These are phyloP conservation scores for Logfia minima DNA, from an alignment of 129 eudicot genomes.

Conservation along the genomic window DNA sequence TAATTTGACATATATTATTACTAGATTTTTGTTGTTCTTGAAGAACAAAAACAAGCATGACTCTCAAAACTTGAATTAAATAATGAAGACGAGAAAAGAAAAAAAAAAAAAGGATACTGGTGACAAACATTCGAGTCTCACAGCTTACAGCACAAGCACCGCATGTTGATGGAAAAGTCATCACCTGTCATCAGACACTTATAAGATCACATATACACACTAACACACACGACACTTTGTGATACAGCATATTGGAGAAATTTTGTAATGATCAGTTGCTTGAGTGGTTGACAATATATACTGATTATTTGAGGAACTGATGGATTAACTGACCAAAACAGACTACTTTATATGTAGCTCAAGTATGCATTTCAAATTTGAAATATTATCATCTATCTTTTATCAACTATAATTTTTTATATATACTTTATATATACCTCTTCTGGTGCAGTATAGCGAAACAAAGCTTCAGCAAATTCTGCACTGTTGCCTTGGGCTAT, in stretches of 20 bases:
- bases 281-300: not conserved
- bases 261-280: not conserved
- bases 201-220: not conserved
- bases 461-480: conserved; percentile 63
- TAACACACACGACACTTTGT: not conserved
- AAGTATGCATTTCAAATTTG: too few relatives aligned
- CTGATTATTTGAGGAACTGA: not conserved
- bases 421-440: conserved; percentile 36
- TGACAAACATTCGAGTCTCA: conserved; percentile 69
- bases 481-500: conserved; percentile 66
- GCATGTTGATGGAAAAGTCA: conserved; percentile 72
- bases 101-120: conserved; percentile 62
- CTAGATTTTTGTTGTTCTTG: not conserved
- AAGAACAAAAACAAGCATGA: conserved; percentile 5
- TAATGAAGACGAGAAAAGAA: not conserved
- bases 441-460: conserved; percentile 74
- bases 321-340: not conserved
- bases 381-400: not conserved
- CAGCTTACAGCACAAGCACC: conserved; percentile 69
- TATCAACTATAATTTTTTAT: not conserved
- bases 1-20: conserved; percentile 3
- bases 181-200: conserved; percentile 47
- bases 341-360: not conserved
- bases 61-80: not conserved
- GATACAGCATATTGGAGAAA: not conserved